Evolutionary conservation across 2,329 filamentous ascomycete genomes (phyloP), one percentile per base, ranked within the genome.

Genomic region (Gyromitra esculenta): DNA sequence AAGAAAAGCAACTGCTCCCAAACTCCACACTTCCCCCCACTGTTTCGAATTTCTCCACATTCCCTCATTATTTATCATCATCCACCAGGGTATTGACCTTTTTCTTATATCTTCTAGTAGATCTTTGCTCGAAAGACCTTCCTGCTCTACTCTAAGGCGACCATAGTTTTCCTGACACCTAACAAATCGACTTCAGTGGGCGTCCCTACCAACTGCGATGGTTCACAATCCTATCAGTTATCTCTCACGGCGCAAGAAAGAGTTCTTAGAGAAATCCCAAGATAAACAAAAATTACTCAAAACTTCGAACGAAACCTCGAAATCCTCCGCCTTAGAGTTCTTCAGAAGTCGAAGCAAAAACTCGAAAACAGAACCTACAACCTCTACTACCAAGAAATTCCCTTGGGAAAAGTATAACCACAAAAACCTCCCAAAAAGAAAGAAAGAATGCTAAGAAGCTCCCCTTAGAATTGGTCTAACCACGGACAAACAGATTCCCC

Each of bases 401-500:
- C n/a, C 35, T 25, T 73, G 35, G 60, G 45, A 57, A 66, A 64
- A 15, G 60, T 59, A 39, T 15, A n/a, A 13, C 31, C 18, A 31
- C 25, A 1, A 50, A 11, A n/a, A 25, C 15, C 18, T 35, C 41
- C 50, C 4, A 50, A 25, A 39, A 2, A 7, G 35, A 57, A 59
- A 13, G 41, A 5, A 8, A 68, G 15, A 6, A 11, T 6, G 7
- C 50, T 0, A 21, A 18, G 60, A 21, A 41, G 7, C 9, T 69
- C 11, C 54, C 39, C 37, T 37, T 18, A 75, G 48, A 13, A 57
- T 63, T 59, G 39, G 56, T 39, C 62, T 73, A 59, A 56, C 48
- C 6, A 41, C 37, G 18, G 48, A 59, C 25, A 59, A 71, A 59
- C 31, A 41, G 21, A 50, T 50, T 18, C 25, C 41, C 3, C 18